These are phyloP conservation scores for Astragalus glycyphyllos DNA, from an alignment of 306 rosid genomes.

Conservation along the genomic window DNA sequence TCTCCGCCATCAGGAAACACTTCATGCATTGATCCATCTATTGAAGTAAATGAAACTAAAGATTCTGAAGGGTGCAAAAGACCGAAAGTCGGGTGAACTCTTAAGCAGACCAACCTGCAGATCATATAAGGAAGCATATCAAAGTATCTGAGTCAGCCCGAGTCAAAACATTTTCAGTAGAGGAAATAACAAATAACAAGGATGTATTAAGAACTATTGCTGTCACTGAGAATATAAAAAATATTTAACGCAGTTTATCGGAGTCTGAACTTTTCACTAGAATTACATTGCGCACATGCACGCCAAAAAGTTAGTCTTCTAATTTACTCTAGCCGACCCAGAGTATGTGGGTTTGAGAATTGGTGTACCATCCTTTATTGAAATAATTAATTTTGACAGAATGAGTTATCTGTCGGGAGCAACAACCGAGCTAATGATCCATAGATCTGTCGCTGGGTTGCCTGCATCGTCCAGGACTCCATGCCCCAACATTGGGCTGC, in stretches of 20 bases:
- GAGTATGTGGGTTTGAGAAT: constrained; percentile 2
- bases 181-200: constrained; percentile 24
- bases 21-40: constrained; percentile 80
- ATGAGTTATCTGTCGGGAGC: not conserved
- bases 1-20: constrained; percentile 82
- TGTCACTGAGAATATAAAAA: constrained; percentile 6
- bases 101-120: constrained; percentile 84
- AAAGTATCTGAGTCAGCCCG: constrained; percentile 13
- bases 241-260: constrained; percentile 5
- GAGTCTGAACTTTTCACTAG: constrained; percentile 11
- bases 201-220: not conserved
- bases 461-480: too few relatives aligned
- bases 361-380: not conserved
- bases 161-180: not conserved
- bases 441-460: too few relatives aligned
- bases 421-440: too few relatives aligned
- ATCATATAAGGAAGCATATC: constrained; percentile 18
- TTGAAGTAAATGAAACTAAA: constrained; percentile 72
- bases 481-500: too few relatives aligned
- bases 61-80: constrained; percentile 85
- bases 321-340: not conserved
- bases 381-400: constrained; percentile 8
- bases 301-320: not conserved
- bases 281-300: constrained; percentile 9
- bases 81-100: constrained; percentile 86